Evolutionary conservation across 2,329 filamentous ascomycete species (phyloP), one percentile per base, ranked within the genome.

Genomic region (Fusarium chuoi): DNA sequence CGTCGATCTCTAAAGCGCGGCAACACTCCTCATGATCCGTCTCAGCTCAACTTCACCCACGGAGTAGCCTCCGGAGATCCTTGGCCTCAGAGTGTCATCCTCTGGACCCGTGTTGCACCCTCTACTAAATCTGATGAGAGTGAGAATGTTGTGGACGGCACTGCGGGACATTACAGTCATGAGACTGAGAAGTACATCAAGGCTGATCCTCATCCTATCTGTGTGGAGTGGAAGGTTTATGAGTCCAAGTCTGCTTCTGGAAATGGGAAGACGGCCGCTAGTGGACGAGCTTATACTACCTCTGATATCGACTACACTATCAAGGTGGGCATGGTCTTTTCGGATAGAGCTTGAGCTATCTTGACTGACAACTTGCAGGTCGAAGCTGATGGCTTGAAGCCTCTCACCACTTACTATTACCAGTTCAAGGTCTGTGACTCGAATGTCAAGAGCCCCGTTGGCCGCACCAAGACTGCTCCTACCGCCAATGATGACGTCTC

Each of bases 291-390:
- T 2, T 93, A 90, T 78, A 94, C 93, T 0, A 92, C 88, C 41
- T 92, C 89, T 2, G 92, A 94, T 78, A 89, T 94, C 54, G 93
- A 95, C 78, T 95, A 91, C 78, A 94, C 92, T 0, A 84, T 94
- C 68, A 94, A 94, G 85, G 89, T 90, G 78, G 57, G 66, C 33
- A 4, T 3, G 8, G 1, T 1, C 3, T 14, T 4, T 10, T 15
- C 8, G 3, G 11, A 2, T 2, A 0, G 3, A 14, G 17, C 8
- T 11, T 6, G 4, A 14, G 12, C 20, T 6, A 26, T 28, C 15
- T 6, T 24, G 11, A 24, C 44, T 63, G 6, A 65, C 48, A 18
- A 28, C 17, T 10, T 13, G 1, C 59, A 91, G 86, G 88, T 93
- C 20, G 92, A 94, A 80, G 92, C 92, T 3, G 86, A 82, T 55